phyloP scores from a whole-genome alignment of 2,329 filamentous ascomycete genomes.

The Sarocladium kiliense region DNA sequence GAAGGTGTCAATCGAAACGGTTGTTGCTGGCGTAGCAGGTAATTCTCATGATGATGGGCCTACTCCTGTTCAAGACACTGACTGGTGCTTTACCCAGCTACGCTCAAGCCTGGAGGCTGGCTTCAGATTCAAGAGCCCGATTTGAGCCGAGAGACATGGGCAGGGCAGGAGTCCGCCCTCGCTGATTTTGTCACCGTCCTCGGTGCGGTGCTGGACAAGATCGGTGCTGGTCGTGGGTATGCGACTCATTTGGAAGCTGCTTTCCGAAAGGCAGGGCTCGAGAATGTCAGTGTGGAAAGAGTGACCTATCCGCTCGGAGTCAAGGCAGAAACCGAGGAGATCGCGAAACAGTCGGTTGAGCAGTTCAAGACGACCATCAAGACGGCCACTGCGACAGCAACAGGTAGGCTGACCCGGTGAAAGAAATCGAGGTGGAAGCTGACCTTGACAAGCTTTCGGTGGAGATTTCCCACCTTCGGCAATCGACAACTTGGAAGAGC shows the following conservation, averaged over 20 bases:
- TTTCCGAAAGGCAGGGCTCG: slow-evolving; percentile 10
- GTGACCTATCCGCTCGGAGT: slow-evolving; percentile 9
- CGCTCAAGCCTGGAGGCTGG: slow-evolving; percentile 13
- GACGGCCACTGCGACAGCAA: too few relatives aligned
- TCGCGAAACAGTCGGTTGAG: neutral
- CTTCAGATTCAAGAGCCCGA: slow-evolving; percentile 12
- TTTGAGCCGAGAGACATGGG: neutral
- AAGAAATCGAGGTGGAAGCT: too few relatives aligned
- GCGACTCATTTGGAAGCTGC: neutral
- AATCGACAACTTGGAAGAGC: slow-evolving; percentile 3
- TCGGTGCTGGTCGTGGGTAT: slow-evolving; percentile 9
- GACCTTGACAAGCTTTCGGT: neutral
- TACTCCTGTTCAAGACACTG: neutral
- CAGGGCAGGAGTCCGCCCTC: neutral
- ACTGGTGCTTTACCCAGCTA: neutral
- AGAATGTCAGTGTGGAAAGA: slow-evolving; percentile 3
- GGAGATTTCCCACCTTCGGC: neutral
- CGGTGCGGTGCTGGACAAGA: slow-evolving; percentile 9
- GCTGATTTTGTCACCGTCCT: slow-evolving; percentile 9
- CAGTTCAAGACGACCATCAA: slow-evolving; percentile 3
- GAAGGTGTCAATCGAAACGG: slow-evolving; percentile 8
- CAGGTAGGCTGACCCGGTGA: too few relatives aligned
- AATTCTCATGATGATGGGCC: neutral
- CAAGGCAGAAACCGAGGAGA: slow-evolving; percentile 1
- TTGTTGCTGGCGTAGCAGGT: slow-evolving; percentile 10